These are phyloP conservation scores for Pyrrhoderma lamaoense DNA, from an alignment of 1,284 basidiomycete species.

Conservation along the genomic window DNA sequence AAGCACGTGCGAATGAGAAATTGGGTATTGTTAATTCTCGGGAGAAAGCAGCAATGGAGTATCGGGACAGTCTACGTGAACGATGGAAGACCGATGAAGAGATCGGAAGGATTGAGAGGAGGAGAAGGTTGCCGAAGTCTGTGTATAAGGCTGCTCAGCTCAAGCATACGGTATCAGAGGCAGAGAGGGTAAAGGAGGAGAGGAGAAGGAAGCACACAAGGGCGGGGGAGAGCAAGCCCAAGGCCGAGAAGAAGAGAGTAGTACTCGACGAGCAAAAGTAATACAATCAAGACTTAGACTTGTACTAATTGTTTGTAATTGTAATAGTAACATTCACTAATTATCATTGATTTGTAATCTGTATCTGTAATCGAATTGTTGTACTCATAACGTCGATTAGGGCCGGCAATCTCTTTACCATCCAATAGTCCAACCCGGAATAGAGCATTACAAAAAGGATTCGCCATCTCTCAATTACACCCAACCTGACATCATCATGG, in stretches of 20 bases:
- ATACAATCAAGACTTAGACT: too few relatives aligned
- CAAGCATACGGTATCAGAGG: conserved; percentile 91
- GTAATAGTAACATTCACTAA: too few relatives aligned
- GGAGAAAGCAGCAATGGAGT: conserved; percentile 90
- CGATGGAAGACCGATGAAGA: conserved; percentile 84
- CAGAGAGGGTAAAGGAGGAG: conserved; percentile 88
- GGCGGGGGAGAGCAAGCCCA: conserved; percentile 82
- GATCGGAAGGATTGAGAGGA: conserved; percentile 62
- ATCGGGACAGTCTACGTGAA: conserved; percentile 82
- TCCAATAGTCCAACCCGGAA: too few relatives aligned
- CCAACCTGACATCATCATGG: too few relatives aligned
- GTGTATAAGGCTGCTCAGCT: conserved; percentile 85
- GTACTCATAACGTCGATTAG: too few relatives aligned
- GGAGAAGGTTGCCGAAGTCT: conserved; percentile 83
- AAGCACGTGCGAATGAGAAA: conserved; percentile 88
- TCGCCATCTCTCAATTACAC: too few relatives aligned
- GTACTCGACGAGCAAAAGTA: conserved; percentile 74
- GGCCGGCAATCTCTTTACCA: too few relatives aligned
- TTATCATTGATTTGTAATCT: too few relatives aligned
- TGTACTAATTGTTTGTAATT: too few relatives aligned
- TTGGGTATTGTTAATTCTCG: conserved; percentile 88
- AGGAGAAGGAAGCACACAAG: conserved; percentile 82
- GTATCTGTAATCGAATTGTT: too few relatives aligned
- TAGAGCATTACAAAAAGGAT: too few relatives aligned
- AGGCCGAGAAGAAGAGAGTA: conserved; percentile 84